Evolutionary conservation across 257 asterid genomes (phyloP).

Genomic region (Euphrasia confusa): DNA sequence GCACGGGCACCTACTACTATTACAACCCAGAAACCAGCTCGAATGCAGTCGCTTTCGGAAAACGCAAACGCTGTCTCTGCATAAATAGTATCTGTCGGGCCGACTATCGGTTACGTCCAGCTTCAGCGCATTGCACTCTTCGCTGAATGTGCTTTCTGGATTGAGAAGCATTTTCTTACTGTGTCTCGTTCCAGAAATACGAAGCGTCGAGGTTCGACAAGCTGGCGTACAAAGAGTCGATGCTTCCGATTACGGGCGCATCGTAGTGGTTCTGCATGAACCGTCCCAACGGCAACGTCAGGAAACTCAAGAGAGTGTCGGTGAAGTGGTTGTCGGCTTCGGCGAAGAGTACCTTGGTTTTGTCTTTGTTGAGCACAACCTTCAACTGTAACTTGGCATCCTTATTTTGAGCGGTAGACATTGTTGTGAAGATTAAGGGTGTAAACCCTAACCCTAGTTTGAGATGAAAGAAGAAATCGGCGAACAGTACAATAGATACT

Average conservation of each 20-base stretch:
- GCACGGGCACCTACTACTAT: no score
- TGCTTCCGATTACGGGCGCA: background rate
- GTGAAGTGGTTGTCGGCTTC: conserved; percentile 24
- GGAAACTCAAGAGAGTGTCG: conserved; percentile 24
- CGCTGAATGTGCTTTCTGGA: background rate
- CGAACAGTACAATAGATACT: no score
- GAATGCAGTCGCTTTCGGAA: no score
- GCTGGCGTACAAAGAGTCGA: background rate
- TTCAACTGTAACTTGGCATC: no score
- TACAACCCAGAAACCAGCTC: no score
- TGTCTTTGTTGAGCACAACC: background rate
- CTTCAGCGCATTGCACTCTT: background rate
- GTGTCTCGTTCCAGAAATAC: background rate
- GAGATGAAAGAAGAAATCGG: no score
- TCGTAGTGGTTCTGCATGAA: conserved; percentile 19
- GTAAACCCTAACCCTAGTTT: no score
- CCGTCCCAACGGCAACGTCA: conserved; percentile 29
- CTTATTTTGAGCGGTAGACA: no score
- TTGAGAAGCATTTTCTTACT: background rate
- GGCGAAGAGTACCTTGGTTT: conserved; percentile 29
- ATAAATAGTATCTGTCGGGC: no score
- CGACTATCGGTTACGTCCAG: background rate
- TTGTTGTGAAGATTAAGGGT: no score
- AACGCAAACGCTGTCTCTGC: no score
- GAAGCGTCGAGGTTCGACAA: background rate